phyloP scores from a whole-genome alignment of 305 asterid species.

The Lippia alba region DNA sequence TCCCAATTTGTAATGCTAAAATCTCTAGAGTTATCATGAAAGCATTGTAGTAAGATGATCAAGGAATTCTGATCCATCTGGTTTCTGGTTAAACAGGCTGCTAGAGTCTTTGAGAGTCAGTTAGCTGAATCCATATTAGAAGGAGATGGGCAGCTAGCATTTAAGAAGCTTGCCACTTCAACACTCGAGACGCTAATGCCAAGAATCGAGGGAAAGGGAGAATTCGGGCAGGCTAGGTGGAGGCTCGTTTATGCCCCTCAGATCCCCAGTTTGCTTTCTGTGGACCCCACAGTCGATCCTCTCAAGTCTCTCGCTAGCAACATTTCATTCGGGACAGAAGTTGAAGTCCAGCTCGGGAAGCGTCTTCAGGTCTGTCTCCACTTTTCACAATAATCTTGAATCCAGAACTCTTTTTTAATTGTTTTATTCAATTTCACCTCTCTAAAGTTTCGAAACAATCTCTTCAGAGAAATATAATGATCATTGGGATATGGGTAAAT shows the following conservation, averaged over 20 bases:
- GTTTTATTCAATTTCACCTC: neutral
- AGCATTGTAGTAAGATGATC: conserved; percentile 11
- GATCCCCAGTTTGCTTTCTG: conserved; percentile 91
- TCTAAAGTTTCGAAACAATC: no score
- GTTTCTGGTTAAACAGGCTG: conserved; percentile 69
- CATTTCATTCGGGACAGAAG: conserved; percentile 98
- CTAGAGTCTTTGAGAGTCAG: conserved; percentile 97
- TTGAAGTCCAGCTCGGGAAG: conserved; percentile 96
- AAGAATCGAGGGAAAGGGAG: conserved; percentile 98
- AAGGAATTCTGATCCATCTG: neutral
- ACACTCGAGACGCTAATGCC: conserved; percentile 98
- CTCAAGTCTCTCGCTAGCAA: conserved; percentile 96
- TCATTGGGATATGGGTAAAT: no score
- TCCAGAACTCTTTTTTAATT: no score
- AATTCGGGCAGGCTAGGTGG: conserved; percentile 99
- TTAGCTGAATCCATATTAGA: conserved; percentile 97
- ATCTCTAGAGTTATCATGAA: conserved; percentile 8
- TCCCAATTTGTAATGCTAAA: conserved; percentile 16
- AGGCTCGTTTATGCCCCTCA: conserved; percentile 98
- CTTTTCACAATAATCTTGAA: conserved; percentile 13
- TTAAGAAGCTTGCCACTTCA: conserved; percentile 98
- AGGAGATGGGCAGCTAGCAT: conserved; percentile 98
- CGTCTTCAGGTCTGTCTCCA: conserved; percentile 81
- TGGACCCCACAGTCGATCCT: conserved; percentile 96
- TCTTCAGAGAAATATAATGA: no score